Conservation (phyloP, 768 basidiomycete genomes). For the Calvatia gigantea region DNA sequence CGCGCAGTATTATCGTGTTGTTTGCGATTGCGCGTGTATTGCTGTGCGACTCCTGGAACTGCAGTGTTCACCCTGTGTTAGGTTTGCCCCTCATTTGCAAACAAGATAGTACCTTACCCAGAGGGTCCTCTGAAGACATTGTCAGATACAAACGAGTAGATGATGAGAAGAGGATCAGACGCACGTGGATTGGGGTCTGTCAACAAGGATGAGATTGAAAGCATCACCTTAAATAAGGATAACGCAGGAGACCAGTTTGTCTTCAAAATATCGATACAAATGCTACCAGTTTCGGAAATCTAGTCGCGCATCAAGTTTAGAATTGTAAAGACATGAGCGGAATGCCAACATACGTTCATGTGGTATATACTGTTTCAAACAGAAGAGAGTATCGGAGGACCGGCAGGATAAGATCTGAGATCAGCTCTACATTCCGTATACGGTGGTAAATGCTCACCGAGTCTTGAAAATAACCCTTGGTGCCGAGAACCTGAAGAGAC, state of each 20-base stretch:
- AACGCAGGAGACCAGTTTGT: conserved; percentile 93
- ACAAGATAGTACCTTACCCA: conserved; percentile 47
- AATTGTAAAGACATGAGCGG: background rate
- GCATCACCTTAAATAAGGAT: conserved; percentile 91
- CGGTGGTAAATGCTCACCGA: conserved; percentile 37
- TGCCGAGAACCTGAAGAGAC: conserved; percentile 61
- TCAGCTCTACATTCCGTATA: background rate
- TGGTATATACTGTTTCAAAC: conserved; percentile 68
- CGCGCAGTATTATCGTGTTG: conserved; percentile 76
- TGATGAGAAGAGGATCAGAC: conserved; percentile 23
- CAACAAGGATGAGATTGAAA: conserved; percentile 87
- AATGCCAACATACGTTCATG: conserved; percentile 58
- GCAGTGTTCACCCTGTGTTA: background rate
- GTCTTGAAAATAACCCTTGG: conserved; percentile 76
- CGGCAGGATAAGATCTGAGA: background rate
- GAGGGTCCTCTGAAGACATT: conserved; percentile 54
- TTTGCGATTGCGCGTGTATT: conserved; percentile 61
- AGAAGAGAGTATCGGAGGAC: background rate
- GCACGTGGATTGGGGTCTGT: conserved; percentile 92
- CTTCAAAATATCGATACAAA: conserved; percentile 91
- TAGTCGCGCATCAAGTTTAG: conserved; percentile 16
- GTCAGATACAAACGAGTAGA: background rate
- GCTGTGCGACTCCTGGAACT: conserved; percentile 73
- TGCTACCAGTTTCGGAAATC: conserved; percentile 73
- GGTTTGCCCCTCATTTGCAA: background rate